phyloP scores from a whole-genome alignment of 148 eudicot species.

The Dianthus caryophyllus region DNA sequence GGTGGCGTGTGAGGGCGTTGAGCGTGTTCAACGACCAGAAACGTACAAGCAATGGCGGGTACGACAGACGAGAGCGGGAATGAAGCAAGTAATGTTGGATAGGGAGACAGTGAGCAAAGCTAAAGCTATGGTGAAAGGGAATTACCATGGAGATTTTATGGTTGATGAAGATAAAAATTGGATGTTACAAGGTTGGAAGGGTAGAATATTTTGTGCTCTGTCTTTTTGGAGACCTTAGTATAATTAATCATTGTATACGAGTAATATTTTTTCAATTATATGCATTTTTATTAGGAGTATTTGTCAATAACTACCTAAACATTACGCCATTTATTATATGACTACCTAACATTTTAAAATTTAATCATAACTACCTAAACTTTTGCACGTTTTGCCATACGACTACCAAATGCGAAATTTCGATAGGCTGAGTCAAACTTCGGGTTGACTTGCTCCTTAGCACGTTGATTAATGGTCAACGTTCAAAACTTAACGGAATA shows the following conservation, averaged over 20 bases:
- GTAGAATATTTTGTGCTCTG: constrained; percentile 37
- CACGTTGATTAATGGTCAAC: too few relatives aligned
- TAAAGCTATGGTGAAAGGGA: constrained; percentile 39
- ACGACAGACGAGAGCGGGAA: constrained; percentile 40
- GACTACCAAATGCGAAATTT: too few relatives aligned
- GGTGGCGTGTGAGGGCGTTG: constrained; percentile 48
- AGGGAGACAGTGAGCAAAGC: constrained; percentile 28
- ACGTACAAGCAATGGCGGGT: constrained; percentile 56
- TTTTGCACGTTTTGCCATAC: too few relatives aligned
- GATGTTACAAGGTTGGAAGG: constrained; percentile 72
- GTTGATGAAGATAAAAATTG: constrained; percentile 47
- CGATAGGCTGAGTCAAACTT: too few relatives aligned
- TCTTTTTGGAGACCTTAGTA: constrained; percentile 42
- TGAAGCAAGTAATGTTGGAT: constrained; percentile 27
- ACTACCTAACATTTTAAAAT: too few relatives aligned
- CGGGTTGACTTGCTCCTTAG: too few relatives aligned
- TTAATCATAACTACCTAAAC: too few relatives aligned
- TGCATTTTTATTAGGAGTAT: too few relatives aligned
- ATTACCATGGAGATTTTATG: constrained; percentile 49
- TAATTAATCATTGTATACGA: background rate
- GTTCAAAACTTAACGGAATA: too few relatives aligned
- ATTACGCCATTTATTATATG: too few relatives aligned
- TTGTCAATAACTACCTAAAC: too few relatives aligned
- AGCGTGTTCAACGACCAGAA: constrained; percentile 53
- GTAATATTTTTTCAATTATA: too few relatives aligned